Evolutionary conservation across 2,329 filamentous ascomycete genomes (phyloP).

Genomic region (Tolypocladium ophioglossoides): DNA sequence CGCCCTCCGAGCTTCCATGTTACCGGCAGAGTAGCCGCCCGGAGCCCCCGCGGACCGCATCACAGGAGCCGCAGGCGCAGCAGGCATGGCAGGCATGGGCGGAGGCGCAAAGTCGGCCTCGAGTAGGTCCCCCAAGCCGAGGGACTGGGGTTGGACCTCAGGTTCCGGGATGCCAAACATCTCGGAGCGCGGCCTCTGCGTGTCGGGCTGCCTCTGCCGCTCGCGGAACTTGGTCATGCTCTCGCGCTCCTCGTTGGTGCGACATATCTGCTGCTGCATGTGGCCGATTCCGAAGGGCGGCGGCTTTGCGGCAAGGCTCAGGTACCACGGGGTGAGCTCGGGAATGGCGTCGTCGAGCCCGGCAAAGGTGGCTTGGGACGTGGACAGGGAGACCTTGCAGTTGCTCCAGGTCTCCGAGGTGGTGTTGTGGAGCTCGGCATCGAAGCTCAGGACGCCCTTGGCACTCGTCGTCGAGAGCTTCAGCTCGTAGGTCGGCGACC

Average conservation of each 20-base stretch:
- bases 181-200: constrained; percentile 1
- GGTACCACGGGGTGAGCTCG: constrained; percentile 42
- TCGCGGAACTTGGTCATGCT: constrained; percentile 18
- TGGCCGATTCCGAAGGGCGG: constrained; percentile 8
- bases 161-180: constrained; percentile 4
- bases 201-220: constrained; percentile 11
- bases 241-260: constrained; percentile 27
- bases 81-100: neutral
- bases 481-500: constrained; percentile 52
- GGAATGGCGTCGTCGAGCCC: constrained; percentile 46
- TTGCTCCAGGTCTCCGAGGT: constrained; percentile 55
- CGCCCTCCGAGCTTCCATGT: neutral
- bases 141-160: neutral
- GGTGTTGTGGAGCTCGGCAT: constrained; percentile 50
- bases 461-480: constrained; percentile 45
- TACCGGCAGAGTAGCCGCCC: neutral
- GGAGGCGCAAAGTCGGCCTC: too few relatives aligned
- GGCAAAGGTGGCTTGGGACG: constrained; percentile 48
- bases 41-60: too few relatives aligned
- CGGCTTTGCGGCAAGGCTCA: constrained; percentile 31
- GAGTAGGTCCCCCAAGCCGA: too few relatives aligned
- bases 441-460: constrained; percentile 46
- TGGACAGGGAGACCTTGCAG: constrained; percentile 50
- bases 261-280: constrained; percentile 14
- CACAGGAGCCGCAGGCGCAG: neutral